Percentiles rank a stretch among this genome's conserved stretches.
Conservation (phyloP, 768 basidiomycete species). For the Russula emetica region DNA sequence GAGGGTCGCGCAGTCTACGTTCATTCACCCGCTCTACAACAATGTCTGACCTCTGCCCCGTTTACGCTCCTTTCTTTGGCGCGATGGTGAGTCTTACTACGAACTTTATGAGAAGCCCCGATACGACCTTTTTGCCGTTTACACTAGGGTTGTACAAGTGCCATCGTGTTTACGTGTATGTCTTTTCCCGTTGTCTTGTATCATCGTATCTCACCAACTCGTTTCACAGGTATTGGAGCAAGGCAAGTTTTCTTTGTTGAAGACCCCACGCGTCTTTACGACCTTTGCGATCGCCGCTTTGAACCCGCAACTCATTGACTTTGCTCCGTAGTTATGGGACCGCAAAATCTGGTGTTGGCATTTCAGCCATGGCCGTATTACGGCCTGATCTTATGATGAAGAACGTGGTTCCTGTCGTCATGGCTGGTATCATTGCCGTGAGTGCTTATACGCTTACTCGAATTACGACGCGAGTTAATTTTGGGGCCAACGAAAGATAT, state of each 20-base stretch:
- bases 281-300: not conserved
- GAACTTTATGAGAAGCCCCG: not conserved
- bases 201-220: not conserved
- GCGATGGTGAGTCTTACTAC: constrained; percentile 66
- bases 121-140: not conserved
- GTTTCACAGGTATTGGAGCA: constrained; percentile 67
- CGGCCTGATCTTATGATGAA: constrained; percentile 94
- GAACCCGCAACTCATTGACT: not conserved
- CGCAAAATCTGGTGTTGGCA: constrained; percentile 97
- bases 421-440: constrained; percentile 99
- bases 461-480: not conserved
- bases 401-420: constrained; percentile 80
- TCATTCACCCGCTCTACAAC: not conserved
- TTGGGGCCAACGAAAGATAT: constrained; percentile 67
- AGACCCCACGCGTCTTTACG: not conserved
- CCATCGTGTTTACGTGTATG: constrained; percentile 97
- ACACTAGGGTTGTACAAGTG: constrained; percentile 87
- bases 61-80: constrained; percentile 98
- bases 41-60: constrained; percentile 83
- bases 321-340: constrained; percentile 78
- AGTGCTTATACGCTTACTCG: constrained; percentile 79
- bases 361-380: constrained; percentile 92
- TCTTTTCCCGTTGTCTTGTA: constrained; percentile 12
- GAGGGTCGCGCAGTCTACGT: constrained; percentile 6
- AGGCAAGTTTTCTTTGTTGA: constrained; percentile 48